Evolutionary conservation across 2,329 filamentous ascomycete genomes (phyloP).

Genomic region (Paraconiothyrium sp.): DNA sequence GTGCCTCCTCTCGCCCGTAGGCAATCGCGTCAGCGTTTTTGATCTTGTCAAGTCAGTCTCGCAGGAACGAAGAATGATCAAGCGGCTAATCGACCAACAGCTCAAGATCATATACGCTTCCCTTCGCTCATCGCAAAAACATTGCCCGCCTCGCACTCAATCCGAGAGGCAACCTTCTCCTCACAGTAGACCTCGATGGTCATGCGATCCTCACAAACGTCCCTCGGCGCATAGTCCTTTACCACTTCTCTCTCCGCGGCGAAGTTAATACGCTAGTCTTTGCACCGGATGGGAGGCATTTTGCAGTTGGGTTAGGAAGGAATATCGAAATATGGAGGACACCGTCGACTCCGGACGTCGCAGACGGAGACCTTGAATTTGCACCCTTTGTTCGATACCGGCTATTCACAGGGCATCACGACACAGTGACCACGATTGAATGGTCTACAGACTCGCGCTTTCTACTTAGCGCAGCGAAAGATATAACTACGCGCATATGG

Average conservation of each 20-base stretch:
- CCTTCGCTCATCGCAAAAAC: constrained; percentile 93
- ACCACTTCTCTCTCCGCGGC: constrained; percentile 95
- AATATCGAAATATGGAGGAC: constrained; percentile 97
- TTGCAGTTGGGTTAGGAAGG: constrained; percentile 86
- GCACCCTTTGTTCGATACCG: constrained; percentile 92
- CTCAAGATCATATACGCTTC: constrained; percentile 87
- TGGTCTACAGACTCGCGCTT: constrained; percentile 98
- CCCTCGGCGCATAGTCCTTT: constrained; percentile 82
- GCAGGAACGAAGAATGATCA: not conserved
- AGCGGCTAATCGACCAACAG: constrained; percentile 54
- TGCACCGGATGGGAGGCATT: constrained; percentile 88
- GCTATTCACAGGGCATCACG: constrained; percentile 87
- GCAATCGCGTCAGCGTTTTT: constrained; percentile 95
- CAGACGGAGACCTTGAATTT: constrained; percentile 88
- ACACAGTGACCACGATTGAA: constrained; percentile 83
- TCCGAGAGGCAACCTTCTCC: constrained; percentile 87
- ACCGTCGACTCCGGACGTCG: constrained; percentile 84
- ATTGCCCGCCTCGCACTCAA: constrained; percentile 88
- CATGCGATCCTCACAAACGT: constrained; percentile 94
- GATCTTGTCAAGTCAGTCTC: constrained; percentile 87
- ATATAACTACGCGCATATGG: constrained; percentile 94
- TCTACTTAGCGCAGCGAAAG: constrained; percentile 90
- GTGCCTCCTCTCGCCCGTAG: constrained; percentile 93
- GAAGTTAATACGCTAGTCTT: constrained; percentile 85
- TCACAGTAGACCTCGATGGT: constrained; percentile 94